phyloP scores from a whole-genome alignment of 805 yeast genomes.

The Debaryomyces hansenii region DNA sequence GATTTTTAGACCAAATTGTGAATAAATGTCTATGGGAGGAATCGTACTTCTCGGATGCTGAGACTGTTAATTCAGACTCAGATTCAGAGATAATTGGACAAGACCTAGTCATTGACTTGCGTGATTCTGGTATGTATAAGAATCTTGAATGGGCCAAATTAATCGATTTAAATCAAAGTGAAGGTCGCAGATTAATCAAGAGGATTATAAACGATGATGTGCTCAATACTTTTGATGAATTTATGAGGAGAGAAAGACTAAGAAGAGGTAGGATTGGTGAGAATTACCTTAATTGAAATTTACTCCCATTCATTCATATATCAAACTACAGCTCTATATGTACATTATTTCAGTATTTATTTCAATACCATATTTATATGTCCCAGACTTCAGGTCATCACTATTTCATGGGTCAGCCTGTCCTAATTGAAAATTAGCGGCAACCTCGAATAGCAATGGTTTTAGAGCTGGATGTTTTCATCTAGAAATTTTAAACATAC shows the following conservation, averaged over 20 bases:
- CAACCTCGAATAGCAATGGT: slow-evolving; percentile 98
- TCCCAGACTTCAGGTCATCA: slow-evolving; percentile 92
- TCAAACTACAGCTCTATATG: neutral
- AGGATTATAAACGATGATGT: slow-evolving; percentile 33
- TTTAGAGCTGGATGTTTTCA: slow-evolving; percentile 69
- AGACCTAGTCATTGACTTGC: slow-evolving; percentile 35
- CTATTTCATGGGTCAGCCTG: slow-evolving; percentile 87
- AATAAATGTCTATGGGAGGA: slow-evolving; percentile 8
- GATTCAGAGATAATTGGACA: slow-evolving; percentile 5
- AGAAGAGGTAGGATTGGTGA: slow-evolving; percentile 46
- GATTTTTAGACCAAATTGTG: slow-evolving; percentile 33
- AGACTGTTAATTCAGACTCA: slow-evolving; percentile 2
- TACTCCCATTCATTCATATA: neutral
- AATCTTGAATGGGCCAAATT: slow-evolving; percentile 40
- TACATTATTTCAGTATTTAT: neutral
- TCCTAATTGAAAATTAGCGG: slow-evolving; percentile 49
- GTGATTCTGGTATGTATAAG: slow-evolving; percentile 46
- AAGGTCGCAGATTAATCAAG: slow-evolving; percentile 26
- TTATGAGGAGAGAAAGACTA: slow-evolving; percentile 28
- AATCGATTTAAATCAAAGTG: slow-evolving; percentile 23
- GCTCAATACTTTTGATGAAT: slow-evolving; percentile 28
- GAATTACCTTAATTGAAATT: slow-evolving; percentile 27
- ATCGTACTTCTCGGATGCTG: neutral
- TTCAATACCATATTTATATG: slow-evolving; percentile 34
- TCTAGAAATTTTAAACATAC: slow-evolving; percentile 22